Conservation (phyloP, 1,284 basidiomycete genomes). For the Mycena sp. region DNA sequence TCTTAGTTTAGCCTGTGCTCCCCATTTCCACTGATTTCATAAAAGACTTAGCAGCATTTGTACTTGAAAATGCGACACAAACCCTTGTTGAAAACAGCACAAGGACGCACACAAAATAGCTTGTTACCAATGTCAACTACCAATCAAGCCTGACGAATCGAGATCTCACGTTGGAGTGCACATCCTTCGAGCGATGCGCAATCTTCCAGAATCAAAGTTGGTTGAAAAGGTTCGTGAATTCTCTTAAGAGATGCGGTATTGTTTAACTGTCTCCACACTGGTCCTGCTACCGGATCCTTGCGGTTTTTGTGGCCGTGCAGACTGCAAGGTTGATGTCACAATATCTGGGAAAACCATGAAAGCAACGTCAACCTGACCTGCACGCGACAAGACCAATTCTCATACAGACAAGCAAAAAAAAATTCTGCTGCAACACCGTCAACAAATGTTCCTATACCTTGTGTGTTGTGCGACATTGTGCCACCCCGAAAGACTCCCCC, state of each 20-base stretch:
- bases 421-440: not conserved
- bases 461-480: not conserved
- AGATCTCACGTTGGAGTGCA: not conserved
- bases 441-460: slow-evolving; percentile 3
- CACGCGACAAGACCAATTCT: not conserved
- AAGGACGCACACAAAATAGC: not conserved
- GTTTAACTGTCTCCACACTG: not conserved
- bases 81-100: not conserved
- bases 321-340: not conserved
- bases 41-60: not conserved
- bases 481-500: not conserved
- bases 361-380: not conserved
- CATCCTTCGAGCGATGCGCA: not conserved
- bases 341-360: not conserved
- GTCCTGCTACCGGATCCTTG: not conserved
- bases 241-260: not conserved
- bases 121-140: not conserved
- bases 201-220: not conserved
- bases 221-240: not conserved
- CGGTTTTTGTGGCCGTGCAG: slow-evolving; percentile 5
- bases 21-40: not conserved
- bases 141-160: slow-evolving; percentile 1
- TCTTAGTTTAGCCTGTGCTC: too few relatives aligned
- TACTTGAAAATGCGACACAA: not conserved
- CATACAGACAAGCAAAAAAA: not conserved